phyloP scores from a whole-genome alignment of 192 early-diverging fungal genomes.

The Rhizoclosmatium sp. region DNA sequence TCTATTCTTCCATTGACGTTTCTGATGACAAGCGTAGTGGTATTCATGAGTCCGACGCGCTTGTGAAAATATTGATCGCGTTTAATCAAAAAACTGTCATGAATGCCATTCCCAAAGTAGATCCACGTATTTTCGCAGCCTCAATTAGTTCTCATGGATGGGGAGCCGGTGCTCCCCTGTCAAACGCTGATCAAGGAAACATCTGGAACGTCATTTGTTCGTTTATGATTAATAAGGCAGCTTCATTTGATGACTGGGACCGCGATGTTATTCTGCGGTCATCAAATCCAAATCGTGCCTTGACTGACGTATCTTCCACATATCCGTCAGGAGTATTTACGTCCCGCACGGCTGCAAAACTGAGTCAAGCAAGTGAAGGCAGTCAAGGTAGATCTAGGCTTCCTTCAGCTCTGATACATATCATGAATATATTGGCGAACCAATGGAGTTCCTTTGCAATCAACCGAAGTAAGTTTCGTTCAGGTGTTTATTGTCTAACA shows the following conservation, averaged over 20 bases:
- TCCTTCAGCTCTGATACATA: constrained; percentile 45
- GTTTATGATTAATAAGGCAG: constrained; percentile 40
- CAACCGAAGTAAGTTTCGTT: constrained; percentile 1
- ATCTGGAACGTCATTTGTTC: constrained; percentile 56
- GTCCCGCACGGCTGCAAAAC: background rate
- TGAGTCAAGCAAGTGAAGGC: background rate
- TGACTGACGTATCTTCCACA: constrained; percentile 18
- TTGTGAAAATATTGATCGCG: constrained; percentile 46
- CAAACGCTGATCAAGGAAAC: constrained; percentile 8
- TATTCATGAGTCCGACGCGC: constrained; percentile 53
- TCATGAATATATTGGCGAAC: constrained; percentile 44
- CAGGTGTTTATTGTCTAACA: too few species aligned
- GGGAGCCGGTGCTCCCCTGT: constrained; percentile 29
- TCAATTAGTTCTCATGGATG: background rate
- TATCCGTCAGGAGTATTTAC: constrained; percentile 15
- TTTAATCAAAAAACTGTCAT: constrained; percentile 49
- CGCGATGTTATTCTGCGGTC: constrained; percentile 51
- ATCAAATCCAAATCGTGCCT: constrained; percentile 36
- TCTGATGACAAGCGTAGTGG: constrained; percentile 21
- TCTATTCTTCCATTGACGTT: constrained; percentile 1
- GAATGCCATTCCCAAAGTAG: constrained; percentile 41
- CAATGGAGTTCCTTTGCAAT: constrained; percentile 51
- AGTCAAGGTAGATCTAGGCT: constrained; percentile 17
- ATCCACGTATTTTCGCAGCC: constrained; percentile 33
- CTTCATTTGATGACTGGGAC: constrained; percentile 47